A percentile compares a stretch with the other conserved stretches of the same genome.
These are phyloP conservation scores for Diplodia seriata DNA, from an alignment of 2,329 filamentous ascomycete genomes.

Conservation along the genomic window DNA sequence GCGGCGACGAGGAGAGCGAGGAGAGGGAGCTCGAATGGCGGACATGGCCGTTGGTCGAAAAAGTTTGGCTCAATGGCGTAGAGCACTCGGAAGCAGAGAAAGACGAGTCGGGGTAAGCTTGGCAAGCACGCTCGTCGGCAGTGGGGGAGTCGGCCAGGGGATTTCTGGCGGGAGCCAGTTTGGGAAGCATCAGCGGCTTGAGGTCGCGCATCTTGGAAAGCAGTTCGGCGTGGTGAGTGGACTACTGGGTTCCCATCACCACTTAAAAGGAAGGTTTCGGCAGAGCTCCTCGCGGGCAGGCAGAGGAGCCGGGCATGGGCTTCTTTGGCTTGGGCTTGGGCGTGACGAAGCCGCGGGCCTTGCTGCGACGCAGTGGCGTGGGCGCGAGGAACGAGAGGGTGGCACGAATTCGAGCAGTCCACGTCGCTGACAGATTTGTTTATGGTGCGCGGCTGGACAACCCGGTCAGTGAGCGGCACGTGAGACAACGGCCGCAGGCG, in stretches of 20 bases:
- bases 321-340: slow-evolving; percentile 33
- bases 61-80: slow-evolving; percentile 74
- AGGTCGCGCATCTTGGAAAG: slow-evolving; percentile 48
- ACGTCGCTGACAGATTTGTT: slow-evolving; percentile 40
- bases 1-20: slow-evolving; percentile 63
- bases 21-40: slow-evolving; percentile 79
- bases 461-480: slow-evolving; percentile 26
- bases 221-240: slow-evolving; percentile 35
- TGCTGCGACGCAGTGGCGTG: slow-evolving; percentile 41
- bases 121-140: slow-evolving; percentile 42
- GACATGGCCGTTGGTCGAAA: slow-evolving; percentile 67
- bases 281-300: neutral
- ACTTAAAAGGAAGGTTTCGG: slow-evolving; percentile 39
- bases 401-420: slow-evolving; percentile 48
- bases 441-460: slow-evolving; percentile 32
- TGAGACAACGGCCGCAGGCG: slow-evolving; percentile 30
- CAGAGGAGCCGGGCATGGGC: slow-evolving; percentile 33
- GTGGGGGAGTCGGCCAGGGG: slow-evolving; percentile 41
- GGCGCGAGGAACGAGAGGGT: slow-evolving; percentile 44
- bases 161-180: slow-evolving; percentile 48
- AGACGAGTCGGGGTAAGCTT: slow-evolving; percentile 43
- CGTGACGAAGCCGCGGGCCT: slow-evolving; percentile 16
- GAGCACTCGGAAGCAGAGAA: slow-evolving; percentile 65
- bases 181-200: slow-evolving; percentile 49
- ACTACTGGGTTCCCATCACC: slow-evolving; percentile 48